Percentiles rank a stretch among this genome's conserved stretches.
phyloP scores from a whole-genome alignment of 331 rosid genomes.

The Quercus lobata region DNA sequence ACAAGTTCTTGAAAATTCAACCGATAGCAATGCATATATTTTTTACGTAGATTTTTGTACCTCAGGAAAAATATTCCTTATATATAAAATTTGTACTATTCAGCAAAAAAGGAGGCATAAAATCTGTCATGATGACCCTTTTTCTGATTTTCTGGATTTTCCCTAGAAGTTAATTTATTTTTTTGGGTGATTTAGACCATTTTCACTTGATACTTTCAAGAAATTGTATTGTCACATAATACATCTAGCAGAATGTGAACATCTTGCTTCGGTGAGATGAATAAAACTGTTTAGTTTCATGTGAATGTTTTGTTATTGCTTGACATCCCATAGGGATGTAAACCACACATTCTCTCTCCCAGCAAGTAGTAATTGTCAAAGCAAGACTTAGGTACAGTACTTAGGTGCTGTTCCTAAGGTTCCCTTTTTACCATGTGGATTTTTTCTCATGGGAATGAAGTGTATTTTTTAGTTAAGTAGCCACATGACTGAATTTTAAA shows the following conservation, averaged over 20 bases:
- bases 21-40: not conserved
- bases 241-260: not conserved
- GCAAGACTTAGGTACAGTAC: too few species aligned
- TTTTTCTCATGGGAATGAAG: too few species aligned
- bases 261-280: not conserved
- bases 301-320: not conserved
- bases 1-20: not conserved
- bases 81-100: not conserved
- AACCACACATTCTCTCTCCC: not conserved
- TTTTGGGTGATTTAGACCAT: not conserved
- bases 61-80: not conserved
- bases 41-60: not conserved
- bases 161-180: not conserved
- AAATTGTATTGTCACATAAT: not conserved
- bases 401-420: too few species aligned
- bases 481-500: too few species aligned
- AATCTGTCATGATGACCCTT: not conserved
- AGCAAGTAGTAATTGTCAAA: not conserved
- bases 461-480: too few species aligned
- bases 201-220: not conserved
- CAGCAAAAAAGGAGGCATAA: not conserved
- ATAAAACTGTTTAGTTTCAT: not conserved
- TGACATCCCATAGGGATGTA: not conserved
- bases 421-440: accelerated
- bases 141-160: not conserved